These are phyloP conservation scores for Rhypophila decipiens DNA, from an alignment of 495 filamentous ascomycete species.

Conservation along the genomic window DNA sequence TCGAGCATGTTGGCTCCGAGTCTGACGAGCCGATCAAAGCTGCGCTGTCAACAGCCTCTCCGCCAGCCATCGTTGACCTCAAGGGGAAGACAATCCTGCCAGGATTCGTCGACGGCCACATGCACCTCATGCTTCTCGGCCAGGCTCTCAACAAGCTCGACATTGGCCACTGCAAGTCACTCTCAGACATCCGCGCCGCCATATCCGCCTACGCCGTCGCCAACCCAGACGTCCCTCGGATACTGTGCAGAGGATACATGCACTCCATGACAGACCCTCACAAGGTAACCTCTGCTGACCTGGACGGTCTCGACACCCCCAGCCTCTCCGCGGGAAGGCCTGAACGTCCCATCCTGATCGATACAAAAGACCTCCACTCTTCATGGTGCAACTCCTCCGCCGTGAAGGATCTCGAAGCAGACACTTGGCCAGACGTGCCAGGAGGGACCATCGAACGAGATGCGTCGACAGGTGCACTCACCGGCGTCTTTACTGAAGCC, in stretches of 20 bases:
- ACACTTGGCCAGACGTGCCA: constrained; percentile 42
- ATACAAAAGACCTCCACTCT: constrained; percentile 57
- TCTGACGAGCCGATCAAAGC: constrained; percentile 26
- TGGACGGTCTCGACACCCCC: constrained; percentile 51
- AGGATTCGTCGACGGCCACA: constrained; percentile 60
- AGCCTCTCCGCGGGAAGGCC: no score
- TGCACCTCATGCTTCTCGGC: constrained; percentile 56
- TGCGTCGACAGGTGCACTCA: constrained; percentile 37
- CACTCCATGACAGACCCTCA: constrained; percentile 46
- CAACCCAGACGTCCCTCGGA: constrained; percentile 43
- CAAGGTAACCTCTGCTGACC: constrained; percentile 44
- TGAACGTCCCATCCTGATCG: constrained; percentile 53
- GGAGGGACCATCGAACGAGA: constrained; percentile 54
- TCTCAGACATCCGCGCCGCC: constrained; percentile 45
- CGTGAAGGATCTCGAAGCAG: constrained; percentile 44
- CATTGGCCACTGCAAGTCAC: constrained; percentile 46
- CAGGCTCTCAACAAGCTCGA: constrained; percentile 52
- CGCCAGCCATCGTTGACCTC: constrained; percentile 35
- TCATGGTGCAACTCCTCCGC: constrained; percentile 56
- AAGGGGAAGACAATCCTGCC: constrained; percentile 46
- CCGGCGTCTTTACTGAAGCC: constrained; percentile 53
- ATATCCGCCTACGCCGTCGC: constrained; percentile 45
- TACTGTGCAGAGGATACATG: constrained; percentile 57
- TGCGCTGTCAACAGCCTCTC: constrained; percentile 24
- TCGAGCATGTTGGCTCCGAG: constrained; percentile 37